Evolutionary conservation across 2,329 filamentous ascomycete species (phyloP), one percentile per base, ranked within the genome.

Genomic region (Calonectria pseudoturangicola): DNA sequence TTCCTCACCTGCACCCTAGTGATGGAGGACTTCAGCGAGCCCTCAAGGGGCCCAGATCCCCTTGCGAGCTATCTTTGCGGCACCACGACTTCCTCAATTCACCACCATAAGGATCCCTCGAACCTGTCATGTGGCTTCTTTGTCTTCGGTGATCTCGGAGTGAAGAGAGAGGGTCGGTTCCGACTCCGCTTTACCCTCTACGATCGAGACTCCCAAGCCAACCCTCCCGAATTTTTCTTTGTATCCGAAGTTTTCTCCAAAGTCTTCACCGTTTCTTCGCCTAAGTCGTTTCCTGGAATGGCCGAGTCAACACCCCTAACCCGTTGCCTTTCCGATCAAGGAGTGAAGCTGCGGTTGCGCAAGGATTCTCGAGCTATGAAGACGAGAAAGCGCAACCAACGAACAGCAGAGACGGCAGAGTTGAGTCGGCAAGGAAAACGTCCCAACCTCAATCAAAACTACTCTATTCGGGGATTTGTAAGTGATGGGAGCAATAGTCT

Each of bases 71-170:
- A 90, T 54, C 85, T 95, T 72, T 89, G 92, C 45, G 95, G 95
- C 10, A 94, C 93, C 6, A 87, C 94, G 50, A 93, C 94, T 6
- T 97, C 95, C 2, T 97, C 95, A 10, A 87, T 97, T 62, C 94
- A 97, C 83, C 90, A 94, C 67, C 86, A 97, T 67, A 96, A 97
- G 82, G 94, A 97, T 81, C 88, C 91, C 3, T 89, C 93, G 79
- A 95, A 95, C 80, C 87, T 87, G 86, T 94, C 97, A 83, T 93
- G 93, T 13, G 95, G 93, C 0, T 97, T 95, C 85, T 98, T 98
- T 80, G 93, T 98, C n/a, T 98, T 97, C 83, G 94, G 94, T 6
- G 95, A 98, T 83, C 87, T 98, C 27, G 97, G 94, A 0, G 92
- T 96, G 73, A 93, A 93, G 81, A 87, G 92, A 28, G 91, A 94